Evolutionary conservation across 176 grass and related monocot genomes (phyloP), one percentile per base, ranked within the genome.

Genomic region (Aegilops bicornis): DNA sequence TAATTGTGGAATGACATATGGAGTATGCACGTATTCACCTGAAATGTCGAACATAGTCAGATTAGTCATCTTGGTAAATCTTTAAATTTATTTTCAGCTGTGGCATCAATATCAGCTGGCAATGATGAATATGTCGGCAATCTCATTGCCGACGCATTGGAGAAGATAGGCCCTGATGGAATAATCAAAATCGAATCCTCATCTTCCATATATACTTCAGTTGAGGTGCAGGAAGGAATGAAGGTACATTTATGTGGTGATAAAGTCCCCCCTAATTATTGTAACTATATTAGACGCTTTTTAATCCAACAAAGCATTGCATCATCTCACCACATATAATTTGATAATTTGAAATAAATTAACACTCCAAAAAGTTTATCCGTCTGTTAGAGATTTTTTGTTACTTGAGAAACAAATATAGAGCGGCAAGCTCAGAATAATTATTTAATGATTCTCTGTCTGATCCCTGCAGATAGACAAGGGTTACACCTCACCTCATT

Each of bases 141-240:
- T 92, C 96, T 98, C 85, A 92, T 98, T 80, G 91, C 96, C 48
- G 80, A 95, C 77, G 96, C 93, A 48, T 45, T 95, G 85, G 96
- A 92, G 65, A 94, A 95, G 76, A 98, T 98, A 90, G 93, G 96
- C 78, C 89, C 63, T 85, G 88, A 98, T 88, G 96, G 93, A 83
- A 89, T 98, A 84, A 98, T 98, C 59, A 90, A 89, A 91, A 95
- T 98, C 36, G 91, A 98, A 85, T 98, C 96, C 20, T 98, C 96
- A 5, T 91, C 96, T 86, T 92, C 93, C 1, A 87, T 98, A 91
- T 94, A 98, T 90, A 95, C 96, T 24, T 67, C 89, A 85, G 91
- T 98, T 17, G 91, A 95, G 54, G 91, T 98, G 52, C 93, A 94
- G 83, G 96, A 98, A 89, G 96, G 93, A 79, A 98, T 98, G 96